A percentile compares a stretch with the other conserved stretches of the same genome.
Conservation (phyloP, 139 green algal species). For the Asterochloris erici region DNA sequence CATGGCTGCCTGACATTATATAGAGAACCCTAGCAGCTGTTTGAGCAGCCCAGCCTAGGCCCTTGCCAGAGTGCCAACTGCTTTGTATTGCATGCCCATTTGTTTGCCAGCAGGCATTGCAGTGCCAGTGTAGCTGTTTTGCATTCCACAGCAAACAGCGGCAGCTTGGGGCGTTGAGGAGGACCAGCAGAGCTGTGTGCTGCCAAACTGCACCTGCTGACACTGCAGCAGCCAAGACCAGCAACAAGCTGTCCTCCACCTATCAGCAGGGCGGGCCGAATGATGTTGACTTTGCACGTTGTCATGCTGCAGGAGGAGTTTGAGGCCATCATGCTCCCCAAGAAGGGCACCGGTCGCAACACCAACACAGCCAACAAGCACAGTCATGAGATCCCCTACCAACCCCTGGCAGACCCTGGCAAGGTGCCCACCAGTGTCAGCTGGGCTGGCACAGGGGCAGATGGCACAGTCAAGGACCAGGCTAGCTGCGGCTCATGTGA, state of each 20-base stretch:
- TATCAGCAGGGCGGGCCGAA: neutral
- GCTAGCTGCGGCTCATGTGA: constrained; percentile 60
- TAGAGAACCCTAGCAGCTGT: too few relatives aligned
- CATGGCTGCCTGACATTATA: too few relatives aligned
- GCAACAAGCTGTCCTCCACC: neutral
- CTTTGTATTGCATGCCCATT: too few relatives aligned
- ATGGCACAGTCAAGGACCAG: constrained; percentile 68
- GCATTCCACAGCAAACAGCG: too few relatives aligned
- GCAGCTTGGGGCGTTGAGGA: too few relatives aligned
- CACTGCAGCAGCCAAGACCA: neutral
- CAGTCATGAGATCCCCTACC: constrained; percentile 32
- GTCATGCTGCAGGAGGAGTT: constrained; percentile 38
- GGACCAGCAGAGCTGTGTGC: neutral
- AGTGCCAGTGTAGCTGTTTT: too few relatives aligned
- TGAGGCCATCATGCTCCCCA: constrained; percentile 41
- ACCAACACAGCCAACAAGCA: neutral
- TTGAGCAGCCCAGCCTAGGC: too few relatives aligned
- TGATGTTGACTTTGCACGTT: neutral
- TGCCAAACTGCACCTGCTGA: neutral
- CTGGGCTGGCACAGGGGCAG: constrained; percentile 63
- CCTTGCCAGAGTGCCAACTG: too few relatives aligned
- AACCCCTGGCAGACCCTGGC: neutral
- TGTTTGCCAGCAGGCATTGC: too few relatives aligned
- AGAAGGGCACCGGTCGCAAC: neutral
- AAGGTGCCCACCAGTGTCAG: constrained; percentile 35